phyloP scores from a whole-genome alignment of 345 rosid genomes.

The Anacardium occidentale region DNA sequence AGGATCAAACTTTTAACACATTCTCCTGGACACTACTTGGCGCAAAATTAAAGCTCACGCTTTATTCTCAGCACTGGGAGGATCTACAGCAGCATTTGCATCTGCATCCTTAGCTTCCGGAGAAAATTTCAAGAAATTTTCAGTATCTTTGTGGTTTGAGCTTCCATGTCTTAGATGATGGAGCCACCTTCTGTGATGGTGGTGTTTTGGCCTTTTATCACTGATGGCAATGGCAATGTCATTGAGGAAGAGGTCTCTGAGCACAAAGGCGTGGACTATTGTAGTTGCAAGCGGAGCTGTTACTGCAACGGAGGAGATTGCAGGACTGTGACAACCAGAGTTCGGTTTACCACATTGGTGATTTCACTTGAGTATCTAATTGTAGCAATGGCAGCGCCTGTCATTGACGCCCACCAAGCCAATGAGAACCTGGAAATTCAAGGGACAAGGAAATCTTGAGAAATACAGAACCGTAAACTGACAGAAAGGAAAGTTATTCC shows the following conservation, averaged over 20 bases:
- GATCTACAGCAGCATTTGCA: slow-evolving; percentile 36
- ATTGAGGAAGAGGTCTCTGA: slow-evolving; percentile 53
- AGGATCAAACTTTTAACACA: background rate
- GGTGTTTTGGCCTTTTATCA: slow-evolving; percentile 43
- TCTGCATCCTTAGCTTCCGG: slow-evolving; percentile 40
- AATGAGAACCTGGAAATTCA: slow-evolving; percentile 59
- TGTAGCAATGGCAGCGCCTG: slow-evolving; percentile 69
- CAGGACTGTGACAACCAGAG: slow-evolving; percentile 41
- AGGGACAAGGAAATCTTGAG: background rate
- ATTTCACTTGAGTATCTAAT: slow-evolving; percentile 58
- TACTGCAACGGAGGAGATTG: slow-evolving; percentile 48
- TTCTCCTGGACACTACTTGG: background rate
- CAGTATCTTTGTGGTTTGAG: slow-evolving; percentile 42
- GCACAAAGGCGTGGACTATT: slow-evolving; percentile 49
- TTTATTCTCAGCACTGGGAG: slow-evolving; percentile 1
- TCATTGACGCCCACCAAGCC: slow-evolving; percentile 97
- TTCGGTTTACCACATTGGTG: slow-evolving; percentile 37
- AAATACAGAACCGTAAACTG: background rate
- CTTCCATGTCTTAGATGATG: slow-evolving; percentile 44
- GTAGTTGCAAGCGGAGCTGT: slow-evolving; percentile 52
- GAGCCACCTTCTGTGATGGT: slow-evolving; percentile 46
- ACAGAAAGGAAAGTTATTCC: background rate
- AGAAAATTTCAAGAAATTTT: slow-evolving; percentile 44
- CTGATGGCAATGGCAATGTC: slow-evolving; percentile 78
- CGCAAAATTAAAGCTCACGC: background rate